Evolutionary conservation across 1,139 yeast genomes (phyloP).

Genomic region (Pichia inconspicua): DNA sequence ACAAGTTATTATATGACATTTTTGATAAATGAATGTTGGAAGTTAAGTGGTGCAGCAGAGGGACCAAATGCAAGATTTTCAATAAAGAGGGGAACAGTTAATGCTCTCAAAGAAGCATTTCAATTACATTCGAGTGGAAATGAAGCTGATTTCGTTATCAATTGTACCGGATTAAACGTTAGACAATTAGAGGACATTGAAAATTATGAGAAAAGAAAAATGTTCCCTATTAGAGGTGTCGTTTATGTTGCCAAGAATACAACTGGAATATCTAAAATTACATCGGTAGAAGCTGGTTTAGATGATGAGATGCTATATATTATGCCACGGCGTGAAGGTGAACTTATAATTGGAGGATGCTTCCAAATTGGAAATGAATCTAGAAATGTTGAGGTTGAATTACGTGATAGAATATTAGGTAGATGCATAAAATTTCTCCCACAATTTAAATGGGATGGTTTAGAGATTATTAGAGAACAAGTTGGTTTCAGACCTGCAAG

Average conservation of each 20-base stretch:
- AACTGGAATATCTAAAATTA: slow-evolving; percentile 16
- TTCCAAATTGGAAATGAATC: slow-evolving; percentile 28
- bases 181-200: slow-evolving; percentile 31
- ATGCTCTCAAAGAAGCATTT: slow-evolving; percentile 20
- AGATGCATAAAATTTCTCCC: slow-evolving; percentile 40
- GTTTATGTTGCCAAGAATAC: slow-evolving; percentile 36
- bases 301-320: slow-evolving; percentile 37
- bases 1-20: slow-evolving; percentile 44
- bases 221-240: slow-evolving; percentile 40
- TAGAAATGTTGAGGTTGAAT: slow-evolving; percentile 30
- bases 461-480: slow-evolving; percentile 37
- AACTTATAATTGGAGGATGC: slow-evolving; percentile 46
- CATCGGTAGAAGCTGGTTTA: slow-evolving; percentile 27
- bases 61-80: slow-evolving; percentile 32
- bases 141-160: slow-evolving; percentile 34
- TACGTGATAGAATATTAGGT: slow-evolving; percentile 34
- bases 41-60: slow-evolving; percentile 14
- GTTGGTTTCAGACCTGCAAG: slow-evolving; percentile 45
- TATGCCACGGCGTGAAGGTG: slow-evolving; percentile 50
- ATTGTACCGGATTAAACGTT: slow-evolving; percentile 43
- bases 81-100: slow-evolving; percentile 21
- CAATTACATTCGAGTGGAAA: slow-evolving; percentile 14
- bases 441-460: slow-evolving; percentile 31
- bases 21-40: slow-evolving; percentile 33
- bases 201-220: slow-evolving; percentile 15